A percentile compares a stretch with the other conserved stretches of the same genome.
These are phyloP conservation scores for Epichloe gansuensis DNA, from an alignment of 2,329 filamentous ascomycete genomes.

Conservation along the genomic window DNA sequence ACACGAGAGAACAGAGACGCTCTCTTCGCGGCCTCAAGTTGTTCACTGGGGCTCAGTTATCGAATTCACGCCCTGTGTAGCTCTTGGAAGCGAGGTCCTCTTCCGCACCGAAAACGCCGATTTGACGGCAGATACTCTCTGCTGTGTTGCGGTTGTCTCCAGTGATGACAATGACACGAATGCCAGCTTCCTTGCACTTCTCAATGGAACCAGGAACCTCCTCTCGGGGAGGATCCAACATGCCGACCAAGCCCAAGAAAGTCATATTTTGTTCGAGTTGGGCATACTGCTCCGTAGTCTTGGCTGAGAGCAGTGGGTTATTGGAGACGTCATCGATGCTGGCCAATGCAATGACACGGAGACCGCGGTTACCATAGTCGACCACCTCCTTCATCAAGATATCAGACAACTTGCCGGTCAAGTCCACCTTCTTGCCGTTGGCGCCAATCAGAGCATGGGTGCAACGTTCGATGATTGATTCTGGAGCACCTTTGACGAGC, in stretches of 20 bases:
- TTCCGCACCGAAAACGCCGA: conserved; percentile 74
- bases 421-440: conserved; percentile 62
- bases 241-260: conserved; percentile 82
- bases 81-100: conserved; percentile 87
- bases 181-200: conserved; percentile 86
- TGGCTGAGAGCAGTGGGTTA: conserved; percentile 63
- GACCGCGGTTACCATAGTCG: conserved; percentile 81
- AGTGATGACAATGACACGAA: conserved; percentile 94
- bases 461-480: conserved; percentile 88
- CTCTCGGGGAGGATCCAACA: conserved; percentile 91
- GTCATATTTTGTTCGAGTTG: conserved; percentile 91
- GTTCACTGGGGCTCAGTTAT: conserved; percentile 66
- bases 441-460: conserved; percentile 67
- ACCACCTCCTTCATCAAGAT: conserved; percentile 70
- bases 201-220: conserved; percentile 79
- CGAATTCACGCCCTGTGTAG: conserved; percentile 90
- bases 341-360: conserved; percentile 90
- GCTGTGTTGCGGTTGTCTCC: conserved; percentile 97
- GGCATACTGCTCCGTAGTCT: conserved; percentile 72
- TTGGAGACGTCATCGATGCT: conserved; percentile 64
- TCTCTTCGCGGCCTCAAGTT: conserved; percentile 71
- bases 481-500: conserved; percentile 91
- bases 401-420: conserved; percentile 57
- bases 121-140: conserved; percentile 94
- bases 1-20: conserved; percentile 93